phyloP scores from a whole-genome alignment of 257 asterid genomes.

The Coffea canephora region DNA sequence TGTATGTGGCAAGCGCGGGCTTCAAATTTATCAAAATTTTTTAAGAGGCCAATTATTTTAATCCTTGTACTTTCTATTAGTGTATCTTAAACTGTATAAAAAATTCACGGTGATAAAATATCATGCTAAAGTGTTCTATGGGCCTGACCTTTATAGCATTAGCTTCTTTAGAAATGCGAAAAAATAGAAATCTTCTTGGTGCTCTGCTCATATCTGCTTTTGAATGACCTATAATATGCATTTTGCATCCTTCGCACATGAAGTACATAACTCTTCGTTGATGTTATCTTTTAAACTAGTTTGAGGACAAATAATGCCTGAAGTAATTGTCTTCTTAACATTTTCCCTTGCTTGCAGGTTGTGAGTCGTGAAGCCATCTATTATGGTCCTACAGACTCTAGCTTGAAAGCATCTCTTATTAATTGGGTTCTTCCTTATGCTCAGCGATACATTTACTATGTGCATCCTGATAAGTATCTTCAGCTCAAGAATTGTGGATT shows the following conservation, averaged over 20 bases:
- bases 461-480: constrained; percentile 53
- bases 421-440: constrained; percentile 96
- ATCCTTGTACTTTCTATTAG: neutral
- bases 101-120: neutral
- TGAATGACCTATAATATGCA: neutral
- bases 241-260: neutral
- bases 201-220: neutral
- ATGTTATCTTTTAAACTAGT: neutral
- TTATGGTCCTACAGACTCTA: constrained; percentile 53
- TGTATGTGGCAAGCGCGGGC: neutral
- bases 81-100: neutral
- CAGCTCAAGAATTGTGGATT: constrained; percentile 60
- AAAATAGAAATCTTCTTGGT: neutral
- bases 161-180: neutral
- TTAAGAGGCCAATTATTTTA: neutral
- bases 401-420: constrained; percentile 53
- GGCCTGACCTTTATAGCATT: neutral
- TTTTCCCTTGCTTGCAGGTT: constrained; percentile 48
- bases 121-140: neutral
- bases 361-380: constrained; percentile 77
- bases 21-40: too few species aligned
- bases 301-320: neutral
- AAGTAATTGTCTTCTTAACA: constrained; percentile 2
- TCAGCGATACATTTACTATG: constrained; percentile 68
- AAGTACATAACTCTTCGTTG: neutral